Evolutionary conservation across 1,139 yeast genomes (phyloP).

Genomic region (Kodamaea arcana): DNA sequence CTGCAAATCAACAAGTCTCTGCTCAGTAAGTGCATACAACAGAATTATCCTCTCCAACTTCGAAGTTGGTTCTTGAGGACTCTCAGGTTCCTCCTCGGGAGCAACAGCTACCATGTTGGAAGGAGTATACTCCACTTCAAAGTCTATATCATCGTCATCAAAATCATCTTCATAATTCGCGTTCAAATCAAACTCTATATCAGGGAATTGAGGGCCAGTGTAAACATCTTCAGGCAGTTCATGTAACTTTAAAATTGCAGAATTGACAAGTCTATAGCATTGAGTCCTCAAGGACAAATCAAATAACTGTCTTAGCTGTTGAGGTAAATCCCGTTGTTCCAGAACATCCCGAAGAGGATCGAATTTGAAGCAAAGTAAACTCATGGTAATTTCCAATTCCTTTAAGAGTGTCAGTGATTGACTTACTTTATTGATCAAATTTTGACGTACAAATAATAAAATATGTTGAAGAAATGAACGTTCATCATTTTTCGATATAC

Average conservation of each 20-base stretch:
- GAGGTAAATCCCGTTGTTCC: constrained; percentile 47
- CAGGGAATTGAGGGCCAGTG: constrained; percentile 6
- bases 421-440: constrained; percentile 55
- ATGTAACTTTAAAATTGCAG: constrained; percentile 34
- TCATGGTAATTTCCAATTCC: constrained; percentile 69
- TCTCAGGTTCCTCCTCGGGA: constrained; percentile 13
- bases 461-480: constrained; percentile 51
- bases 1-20: constrained; percentile 39
- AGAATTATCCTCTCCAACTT: constrained; percentile 54
- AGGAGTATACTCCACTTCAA: constrained; percentile 6
- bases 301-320: constrained; percentile 46
- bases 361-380: constrained; percentile 54
- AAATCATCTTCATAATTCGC: constrained; percentile 5
- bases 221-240: constrained; percentile 8
- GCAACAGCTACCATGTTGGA: constrained; percentile 8
- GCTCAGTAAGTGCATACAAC: constrained; percentile 61
- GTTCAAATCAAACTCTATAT: constrained; percentile 4
- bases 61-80: constrained; percentile 35
- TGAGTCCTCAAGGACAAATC: constrained; percentile 52
- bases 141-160: constrained; percentile 12
- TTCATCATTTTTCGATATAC: constrained; percentile 18
- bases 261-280: constrained; percentile 58
- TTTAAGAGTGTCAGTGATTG: constrained; percentile 48
- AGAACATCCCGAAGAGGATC: constrained; percentile 33
- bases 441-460: constrained; percentile 57